Conservation (phyloP, 768 basidiomycete genomes). For the Asterophora lycoperdoides region DNA sequence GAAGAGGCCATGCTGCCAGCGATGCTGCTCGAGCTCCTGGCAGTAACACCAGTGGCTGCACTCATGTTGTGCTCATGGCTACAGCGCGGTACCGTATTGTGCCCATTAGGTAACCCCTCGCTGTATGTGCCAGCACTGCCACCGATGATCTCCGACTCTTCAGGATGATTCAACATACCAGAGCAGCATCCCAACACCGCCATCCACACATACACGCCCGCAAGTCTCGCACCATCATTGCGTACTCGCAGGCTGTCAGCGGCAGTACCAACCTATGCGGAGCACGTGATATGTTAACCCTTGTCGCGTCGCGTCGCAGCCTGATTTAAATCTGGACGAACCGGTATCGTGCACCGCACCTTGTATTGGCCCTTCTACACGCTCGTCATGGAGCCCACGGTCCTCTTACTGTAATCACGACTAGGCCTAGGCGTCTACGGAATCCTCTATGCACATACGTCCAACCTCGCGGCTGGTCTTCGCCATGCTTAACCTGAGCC, state of each 20-base stretch:
- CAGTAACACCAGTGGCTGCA: background rate
- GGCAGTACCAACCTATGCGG: no score
- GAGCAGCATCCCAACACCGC: no score
- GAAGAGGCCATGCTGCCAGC: slow-evolving; percentile 29
- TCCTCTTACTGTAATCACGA: slow-evolving; percentile 56
- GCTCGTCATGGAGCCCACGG: slow-evolving; percentile 58
- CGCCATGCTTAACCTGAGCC: background rate
- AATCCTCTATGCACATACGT: slow-evolving; percentile 53
- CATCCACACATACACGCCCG: no score
- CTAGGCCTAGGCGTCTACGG: slow-evolving; percentile 62
- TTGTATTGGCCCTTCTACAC: slow-evolving; percentile 58
- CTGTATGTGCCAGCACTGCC: slow-evolving; percentile 7
- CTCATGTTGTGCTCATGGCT: slow-evolving; percentile 13
- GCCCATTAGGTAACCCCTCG: slow-evolving; percentile 15
- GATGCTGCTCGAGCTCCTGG: slow-evolving; percentile 6
- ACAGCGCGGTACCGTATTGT: background rate
- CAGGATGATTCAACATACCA: no score
- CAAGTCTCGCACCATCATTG: no score
- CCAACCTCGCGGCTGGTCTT: background rate
- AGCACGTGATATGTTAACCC: no score
- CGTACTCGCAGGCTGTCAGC: no score
- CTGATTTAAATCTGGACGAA: no score
- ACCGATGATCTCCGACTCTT: background rate
- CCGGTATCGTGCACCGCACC: slow-evolving; percentile 52
- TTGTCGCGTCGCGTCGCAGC: no score